These are phyloP conservation scores for Symbiodinium natans DNA, from an alignment of 73 alveolate species.

Conservation along the genomic window DNA sequence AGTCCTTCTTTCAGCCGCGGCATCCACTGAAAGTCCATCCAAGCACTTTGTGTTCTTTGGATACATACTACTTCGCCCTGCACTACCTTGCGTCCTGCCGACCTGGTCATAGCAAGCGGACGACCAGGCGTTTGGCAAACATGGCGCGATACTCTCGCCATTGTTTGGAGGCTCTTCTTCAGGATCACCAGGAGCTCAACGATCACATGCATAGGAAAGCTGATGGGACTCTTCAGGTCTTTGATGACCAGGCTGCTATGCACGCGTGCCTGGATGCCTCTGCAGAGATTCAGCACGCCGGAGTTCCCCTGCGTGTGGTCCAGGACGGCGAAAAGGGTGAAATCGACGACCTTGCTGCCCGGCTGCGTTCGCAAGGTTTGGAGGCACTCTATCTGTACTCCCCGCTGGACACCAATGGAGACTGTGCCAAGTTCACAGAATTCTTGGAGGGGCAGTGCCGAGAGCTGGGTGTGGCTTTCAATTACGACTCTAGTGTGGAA, in stretches of 20 bases:
- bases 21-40: slow-evolving; percentile 29
- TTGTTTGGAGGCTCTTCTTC: background rate
- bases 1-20: background rate
- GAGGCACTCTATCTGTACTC: slow-evolving; percentile 17
- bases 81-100: slow-evolving; percentile 25
- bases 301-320: background rate
- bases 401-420: background rate
- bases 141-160: background rate
- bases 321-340: background rate
- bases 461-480: background rate
- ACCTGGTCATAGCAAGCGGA: background rate
- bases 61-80: background rate
- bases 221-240: background rate
- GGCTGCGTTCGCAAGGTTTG: background rate
- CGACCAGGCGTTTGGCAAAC: background rate
- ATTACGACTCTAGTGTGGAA: background rate
- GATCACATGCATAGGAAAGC: background rate
- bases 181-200: background rate
- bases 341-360: background rate
- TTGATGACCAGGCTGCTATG: background rate
- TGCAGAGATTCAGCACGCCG: slow-evolving; percentile 2
- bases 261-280: slow-evolving; percentile 6
- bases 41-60: background rate
- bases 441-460: background rate
- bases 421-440: background rate